phyloP scores from a whole-genome alignment of 2,329 filamentous ascomycete species.

The Hyphodiscus sp. region DNA sequence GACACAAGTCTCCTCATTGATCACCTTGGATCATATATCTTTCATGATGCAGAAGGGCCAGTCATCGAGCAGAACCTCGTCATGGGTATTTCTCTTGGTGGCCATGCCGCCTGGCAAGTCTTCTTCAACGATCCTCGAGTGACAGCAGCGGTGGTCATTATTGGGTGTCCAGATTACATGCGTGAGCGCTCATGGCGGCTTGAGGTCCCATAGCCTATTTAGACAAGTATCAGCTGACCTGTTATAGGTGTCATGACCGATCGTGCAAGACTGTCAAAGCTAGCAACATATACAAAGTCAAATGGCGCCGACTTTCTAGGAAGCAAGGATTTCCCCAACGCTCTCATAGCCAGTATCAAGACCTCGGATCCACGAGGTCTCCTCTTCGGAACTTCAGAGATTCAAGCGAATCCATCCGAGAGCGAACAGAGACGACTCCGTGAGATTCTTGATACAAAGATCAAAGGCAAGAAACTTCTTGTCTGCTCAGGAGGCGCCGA shows the following conservation, averaged over 20 bases:
- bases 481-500: slow-evolving; percentile 61
- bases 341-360: slow-evolving; percentile 56
- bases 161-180: slow-evolving; percentile 86
- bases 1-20: slow-evolving; percentile 74
- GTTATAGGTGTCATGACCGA: slow-evolving; percentile 58
- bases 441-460: slow-evolving; percentile 38
- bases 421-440: slow-evolving; percentile 39
- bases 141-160: slow-evolving; percentile 69
- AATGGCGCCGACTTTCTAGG: slow-evolving; percentile 63
- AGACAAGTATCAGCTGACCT: slow-evolving; percentile 4
- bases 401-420: slow-evolving; percentile 26
- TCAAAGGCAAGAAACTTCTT: slow-evolving; percentile 59
- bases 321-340: slow-evolving; percentile 67
- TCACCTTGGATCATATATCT: slow-evolving; percentile 69
- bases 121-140: slow-evolving; percentile 74
- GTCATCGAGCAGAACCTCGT: slow-evolving; percentile 60
- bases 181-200: slow-evolving; percentile 37
- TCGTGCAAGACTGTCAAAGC: slow-evolving; percentile 66
- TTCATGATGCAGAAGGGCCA: slow-evolving; percentile 40
- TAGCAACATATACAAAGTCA: slow-evolving; percentile 51
- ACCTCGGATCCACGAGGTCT: slow-evolving; percentile 70
- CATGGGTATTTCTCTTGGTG: slow-evolving; percentile 79
- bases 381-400: slow-evolving; percentile 49
- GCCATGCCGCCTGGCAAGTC: slow-evolving; percentile 80
- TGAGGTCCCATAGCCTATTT: neutral